Evolutionary conservation across 257 asterid genomes (phyloP).

Genomic region (Cruciata laevipes): DNA sequence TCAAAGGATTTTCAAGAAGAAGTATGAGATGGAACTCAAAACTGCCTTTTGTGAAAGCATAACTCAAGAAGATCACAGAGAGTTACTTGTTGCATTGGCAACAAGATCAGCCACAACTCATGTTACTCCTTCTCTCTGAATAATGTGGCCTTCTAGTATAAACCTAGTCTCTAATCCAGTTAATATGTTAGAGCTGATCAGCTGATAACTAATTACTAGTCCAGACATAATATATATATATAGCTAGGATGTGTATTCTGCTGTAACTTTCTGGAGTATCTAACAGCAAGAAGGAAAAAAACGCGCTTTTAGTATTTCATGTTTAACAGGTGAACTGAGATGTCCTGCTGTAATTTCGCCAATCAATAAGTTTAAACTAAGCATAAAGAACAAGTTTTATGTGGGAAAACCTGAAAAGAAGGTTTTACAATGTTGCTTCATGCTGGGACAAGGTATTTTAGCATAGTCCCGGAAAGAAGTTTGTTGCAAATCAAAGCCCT

Average conservation of each 20-base stretch:
- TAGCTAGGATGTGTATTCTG: neutral
- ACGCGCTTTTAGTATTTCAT: neutral
- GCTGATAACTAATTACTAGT: neutral
- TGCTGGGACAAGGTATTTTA: conserved; percentile 1
- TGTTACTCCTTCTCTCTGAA: neutral
- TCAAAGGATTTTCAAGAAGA: conserved; percentile 34
- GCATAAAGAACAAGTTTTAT: neutral
- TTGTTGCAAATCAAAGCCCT: conserved; percentile 19
- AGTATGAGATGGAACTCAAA: conserved; percentile 31
- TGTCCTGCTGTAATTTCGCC: neutral
- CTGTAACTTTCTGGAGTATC: neutral
- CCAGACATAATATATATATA: neutral
- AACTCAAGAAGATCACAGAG: conserved; percentile 32
- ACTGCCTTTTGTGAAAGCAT: conserved; percentile 30
- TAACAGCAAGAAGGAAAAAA: neutral
- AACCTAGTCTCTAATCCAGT: neutral
- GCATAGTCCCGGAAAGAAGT: neutral
- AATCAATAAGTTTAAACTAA: neutral
- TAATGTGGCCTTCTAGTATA: neutral
- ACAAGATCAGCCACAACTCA: conserved; percentile 18
- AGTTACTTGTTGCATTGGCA: conserved; percentile 39
- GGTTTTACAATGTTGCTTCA: neutral
- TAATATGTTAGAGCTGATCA: neutral
- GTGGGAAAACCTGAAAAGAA: neutral
- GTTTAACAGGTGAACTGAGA: neutral